phyloP scores from a whole-genome alignment of 768 basidiomycete genomes.

The Porpolomopsis calyptriformis region DNA sequence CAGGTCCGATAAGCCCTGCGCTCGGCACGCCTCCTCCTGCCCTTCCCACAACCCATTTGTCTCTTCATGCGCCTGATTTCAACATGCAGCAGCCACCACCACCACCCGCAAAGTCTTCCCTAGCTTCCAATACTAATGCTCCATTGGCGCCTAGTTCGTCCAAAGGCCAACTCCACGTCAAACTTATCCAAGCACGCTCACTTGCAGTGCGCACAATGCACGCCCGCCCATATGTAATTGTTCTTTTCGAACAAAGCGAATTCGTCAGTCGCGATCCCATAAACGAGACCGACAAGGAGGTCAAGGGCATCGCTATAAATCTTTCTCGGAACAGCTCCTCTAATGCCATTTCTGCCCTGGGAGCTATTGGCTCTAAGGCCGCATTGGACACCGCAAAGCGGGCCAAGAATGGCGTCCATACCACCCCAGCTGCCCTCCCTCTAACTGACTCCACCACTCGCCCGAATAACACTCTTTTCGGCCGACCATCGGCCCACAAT shows the following conservation, averaged over 20 bases:
- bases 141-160: constrained; percentile 23
- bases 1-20: constrained; percentile 27
- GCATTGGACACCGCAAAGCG: constrained; percentile 27
- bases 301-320: constrained; percentile 67
- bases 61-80: constrained; percentile 80
- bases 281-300: constrained; percentile 77
- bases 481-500: constrained; percentile 65
- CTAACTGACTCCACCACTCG: constrained; percentile 19
- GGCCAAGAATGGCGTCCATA: too few species aligned
- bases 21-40: constrained; percentile 42
- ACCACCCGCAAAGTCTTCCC: constrained; percentile 23
- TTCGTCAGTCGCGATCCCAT: constrained; percentile 89
- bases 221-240: constrained; percentile 86
- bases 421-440: constrained; percentile 20
- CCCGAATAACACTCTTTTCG: constrained; percentile 42
- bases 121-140: constrained; percentile 26
- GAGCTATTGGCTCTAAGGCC: constrained; percentile 45
- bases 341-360: constrained; percentile 56
- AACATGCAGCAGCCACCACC: constrained; percentile 62
- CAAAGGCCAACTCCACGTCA: constrained; percentile 82
- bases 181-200: constrained; percentile 83
- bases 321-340: constrained; percentile 41
- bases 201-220: constrained; percentile 60
- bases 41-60: constrained; percentile 47
- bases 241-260: constrained; percentile 98